These are phyloP conservation scores for Trametes punicea DNA, from an alignment of 768 basidiomycete species.

Conservation along the genomic window DNA sequence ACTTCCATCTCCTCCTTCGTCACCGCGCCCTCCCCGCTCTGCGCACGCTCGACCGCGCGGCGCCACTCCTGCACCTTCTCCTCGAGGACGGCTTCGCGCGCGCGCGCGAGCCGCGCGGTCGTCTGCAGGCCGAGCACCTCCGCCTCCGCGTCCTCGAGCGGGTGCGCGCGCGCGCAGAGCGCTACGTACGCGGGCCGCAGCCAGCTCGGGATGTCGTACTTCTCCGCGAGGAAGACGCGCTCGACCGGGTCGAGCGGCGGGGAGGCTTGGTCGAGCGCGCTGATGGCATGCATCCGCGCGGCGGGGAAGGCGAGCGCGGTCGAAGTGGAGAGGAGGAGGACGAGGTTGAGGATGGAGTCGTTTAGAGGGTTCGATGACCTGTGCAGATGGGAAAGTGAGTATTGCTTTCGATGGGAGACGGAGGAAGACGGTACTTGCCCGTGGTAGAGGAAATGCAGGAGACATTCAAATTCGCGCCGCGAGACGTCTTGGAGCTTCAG, in stretches of 20 bases:
- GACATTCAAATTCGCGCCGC: slow-evolving; percentile 34
- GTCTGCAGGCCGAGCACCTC: slow-evolving; percentile 34
- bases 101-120: slow-evolving; percentile 25
- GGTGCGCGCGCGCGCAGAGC: slow-evolving; percentile 33
- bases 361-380: slow-evolving; percentile 11
- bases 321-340: slow-evolving; percentile 37
- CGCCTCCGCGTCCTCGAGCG: slow-evolving; percentile 35
- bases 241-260: slow-evolving; percentile 32
- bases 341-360: slow-evolving; percentile 21
- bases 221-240: slow-evolving; percentile 37
- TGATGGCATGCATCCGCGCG: slow-evolving; percentile 35
- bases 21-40: slow-evolving; percentile 4
- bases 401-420: neutral
- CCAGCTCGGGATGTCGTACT: slow-evolving; percentile 39
- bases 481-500: slow-evolving; percentile 35
- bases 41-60: slow-evolving; percentile 12
- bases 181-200: slow-evolving; percentile 36
- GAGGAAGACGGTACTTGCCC: slow-evolving; percentile 29
- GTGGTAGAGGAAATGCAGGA: slow-evolving; percentile 39
- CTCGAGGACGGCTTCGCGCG: slow-evolving; percentile 25
- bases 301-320: slow-evolving; percentile 37
- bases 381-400: neutral
- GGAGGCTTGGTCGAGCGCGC: slow-evolving; percentile 16
- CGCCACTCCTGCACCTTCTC: slow-evolving; percentile 20
- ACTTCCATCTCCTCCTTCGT: slow-evolving; percentile 19